phyloP scores from a whole-genome alignment of 2,329 filamentous ascomycete species.

The Diaporthe ampelina region DNA sequence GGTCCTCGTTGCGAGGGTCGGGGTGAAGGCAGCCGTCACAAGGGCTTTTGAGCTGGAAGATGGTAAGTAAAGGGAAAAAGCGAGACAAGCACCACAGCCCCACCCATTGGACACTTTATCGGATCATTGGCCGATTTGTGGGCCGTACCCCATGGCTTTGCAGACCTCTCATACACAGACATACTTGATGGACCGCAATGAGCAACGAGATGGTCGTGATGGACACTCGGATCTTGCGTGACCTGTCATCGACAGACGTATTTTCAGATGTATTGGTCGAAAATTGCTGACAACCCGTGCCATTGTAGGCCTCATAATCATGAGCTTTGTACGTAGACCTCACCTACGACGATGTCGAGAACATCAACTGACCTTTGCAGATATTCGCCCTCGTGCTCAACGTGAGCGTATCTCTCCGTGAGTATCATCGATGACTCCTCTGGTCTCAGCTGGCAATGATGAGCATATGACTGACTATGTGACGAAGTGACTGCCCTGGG shows the following conservation, averaged over 20 bases:
- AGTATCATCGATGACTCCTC: background rate
- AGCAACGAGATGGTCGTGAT: background rate
- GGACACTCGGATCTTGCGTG: background rate
- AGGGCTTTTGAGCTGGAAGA: slow-evolving; percentile 27
- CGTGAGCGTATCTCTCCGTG: slow-evolving; percentile 19
- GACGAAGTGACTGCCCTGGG: slow-evolving; percentile 22
- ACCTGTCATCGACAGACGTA: background rate
- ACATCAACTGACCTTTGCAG: slow-evolving; percentile 11
- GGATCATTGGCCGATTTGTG: background rate
- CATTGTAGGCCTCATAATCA: background rate
- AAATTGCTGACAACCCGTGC: background rate
- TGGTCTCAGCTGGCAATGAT: no score
- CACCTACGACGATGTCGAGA: background rate
- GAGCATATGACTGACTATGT: background rate
- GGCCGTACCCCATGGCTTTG: no score
- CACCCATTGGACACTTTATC: background rate
- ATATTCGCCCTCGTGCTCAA: slow-evolving; percentile 28
- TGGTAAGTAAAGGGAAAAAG: slow-evolving; percentile 1
- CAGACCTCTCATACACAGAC: background rate
- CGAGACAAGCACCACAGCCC: background rate
- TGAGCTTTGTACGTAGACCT: slow-evolving; percentile 33
- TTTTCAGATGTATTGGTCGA: no score
- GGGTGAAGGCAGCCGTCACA: slow-evolving; percentile 21
- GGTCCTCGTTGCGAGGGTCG: slow-evolving; percentile 12
- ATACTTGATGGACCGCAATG: background rate